A percentile compares a stretch with the other conserved stretches of the same genome.
Conservation (phyloP, 805 yeast species). For the Lachancea meyersii region DNA sequence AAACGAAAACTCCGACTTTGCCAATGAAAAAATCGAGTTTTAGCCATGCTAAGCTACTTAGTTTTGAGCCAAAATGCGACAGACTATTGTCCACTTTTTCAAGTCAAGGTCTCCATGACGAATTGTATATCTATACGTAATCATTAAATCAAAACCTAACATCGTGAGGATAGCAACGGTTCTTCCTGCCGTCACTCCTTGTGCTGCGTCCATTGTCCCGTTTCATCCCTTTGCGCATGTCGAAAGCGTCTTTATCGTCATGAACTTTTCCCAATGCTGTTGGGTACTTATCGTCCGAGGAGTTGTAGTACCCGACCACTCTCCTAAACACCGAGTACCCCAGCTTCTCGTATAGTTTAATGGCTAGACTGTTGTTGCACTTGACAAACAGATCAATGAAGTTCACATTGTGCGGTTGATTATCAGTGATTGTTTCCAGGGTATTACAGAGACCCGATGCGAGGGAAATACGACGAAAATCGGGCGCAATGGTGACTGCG, state of each 20-base stretch:
- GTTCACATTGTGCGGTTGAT: slow-evolving; percentile 72
- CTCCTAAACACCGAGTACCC: slow-evolving; percentile 83
- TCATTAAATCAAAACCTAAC: slow-evolving; percentile 47
- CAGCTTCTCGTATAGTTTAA: slow-evolving; percentile 73
- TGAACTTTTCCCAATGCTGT: slow-evolving; percentile 38
- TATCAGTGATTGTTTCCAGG: slow-evolving; percentile 65
- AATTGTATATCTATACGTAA: too few species aligned
- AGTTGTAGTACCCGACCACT: slow-evolving; percentile 82
- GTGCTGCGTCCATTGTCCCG: slow-evolving; percentile 51
- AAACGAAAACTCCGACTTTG: slow-evolving; percentile 10
- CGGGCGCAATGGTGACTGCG: slow-evolving; percentile 84
- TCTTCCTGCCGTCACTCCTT: slow-evolving; percentile 54
- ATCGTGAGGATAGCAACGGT: slow-evolving; percentile 60
- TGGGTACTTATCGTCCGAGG: slow-evolving; percentile 41
- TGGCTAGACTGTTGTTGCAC: slow-evolving; percentile 74
- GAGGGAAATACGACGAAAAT: slow-evolving; percentile 76
- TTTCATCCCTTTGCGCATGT: slow-evolving; percentile 64
- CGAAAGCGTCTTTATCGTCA: slow-evolving; percentile 82
- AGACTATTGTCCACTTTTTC: neutral
- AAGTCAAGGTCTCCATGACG: neutral
- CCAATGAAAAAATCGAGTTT: slow-evolving; percentile 15
- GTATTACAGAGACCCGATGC: slow-evolving; percentile 75
- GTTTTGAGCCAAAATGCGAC: too few species aligned
- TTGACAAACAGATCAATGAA: slow-evolving; percentile 90
- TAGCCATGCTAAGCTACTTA: neutral